Evolutionary conservation across 768 basidiomycete genomes (phyloP), one percentile per base, ranked within the genome.

Genomic region (Suillus luteus): DNA sequence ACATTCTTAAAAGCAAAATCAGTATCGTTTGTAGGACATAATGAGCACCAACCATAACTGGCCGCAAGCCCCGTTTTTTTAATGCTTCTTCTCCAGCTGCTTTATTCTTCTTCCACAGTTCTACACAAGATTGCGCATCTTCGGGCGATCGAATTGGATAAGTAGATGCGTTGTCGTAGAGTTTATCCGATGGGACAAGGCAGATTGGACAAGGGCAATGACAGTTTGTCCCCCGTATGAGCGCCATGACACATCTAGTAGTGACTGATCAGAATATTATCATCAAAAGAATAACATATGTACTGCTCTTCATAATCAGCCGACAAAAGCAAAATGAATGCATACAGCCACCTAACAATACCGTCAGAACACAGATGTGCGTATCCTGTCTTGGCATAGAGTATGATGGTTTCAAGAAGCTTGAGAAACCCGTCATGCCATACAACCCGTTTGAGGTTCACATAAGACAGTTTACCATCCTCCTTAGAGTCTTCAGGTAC

Each of bases 271-370:
- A 33, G 35, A 31, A 31, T 31, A 31, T 31, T 31, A 31, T 31
- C 31, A 31, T 31, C 31, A 31, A 31, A 27, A 31, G 31, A 31
- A 31, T 31, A 31, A 31, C 31, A 31, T 9, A 22, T 77, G n/a
- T 73, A 81, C 81, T 77, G 76, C 69, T 83, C 80, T 63, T 82
- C 77, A 65, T 80, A 83, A 46, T 82, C 80, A 35, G 79, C 73
- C 10, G 75, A 76, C 2, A 80, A 61, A 10, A 80, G 77, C 0
- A 79, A 55, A 37, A 82, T 71, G 31, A 75, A 54, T 11, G 78
- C 79, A 59, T 68, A 82, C 0, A 82, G 60, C 17, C 38, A 65
- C 0, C 72, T 74, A 1, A 59, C 5, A 12, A 76, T 66, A 0
- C 61, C 67, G 64, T 80, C 77, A 8, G 69, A 75, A 66, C 77